Base-by-base conservation (phyloP, 2,329 filamentous ascomycete species). In the Colletotrichum simmondsii region DNA sequence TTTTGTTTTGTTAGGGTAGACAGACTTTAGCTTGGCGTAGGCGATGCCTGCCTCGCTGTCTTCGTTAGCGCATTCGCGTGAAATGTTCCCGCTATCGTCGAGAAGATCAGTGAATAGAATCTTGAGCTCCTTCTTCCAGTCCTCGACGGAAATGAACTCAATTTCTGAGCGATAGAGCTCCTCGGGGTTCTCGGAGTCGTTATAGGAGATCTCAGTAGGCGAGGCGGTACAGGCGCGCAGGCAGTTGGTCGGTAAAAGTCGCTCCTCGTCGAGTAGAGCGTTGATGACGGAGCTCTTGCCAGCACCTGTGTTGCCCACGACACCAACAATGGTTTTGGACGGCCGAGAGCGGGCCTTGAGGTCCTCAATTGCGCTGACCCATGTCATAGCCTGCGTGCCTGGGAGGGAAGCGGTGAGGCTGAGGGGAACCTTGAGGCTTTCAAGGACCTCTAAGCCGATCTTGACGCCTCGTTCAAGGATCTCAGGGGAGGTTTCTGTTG, bases 251-350 rank as follows among this genome's bases (percentile, higher is more conserved):
- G 81, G 83, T 1, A 84, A 68, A 24, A 85, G 75, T 85, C 84
- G 83, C 75, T 92, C 89, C 75, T 92, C 88, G 35, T 92, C 89
- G 0, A 92, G 82, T 56, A 92, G 77, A 0, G 90, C 90, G 76
- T 92, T 92, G 78, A 93, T 91, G 0, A 92, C 83, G 2, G 88
- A 90, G 24, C 86, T 89, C 77, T 92, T 93, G 0, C 91, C 91
- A 1, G 88, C 87, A 0, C 90, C 90, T 0, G 91, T 92, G 65
- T 87, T 89, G 2, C 90, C 90, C 4, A 91, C 86, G 1, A 92
- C 87, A 6, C 90, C 90, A n/a, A 92, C 83, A 0, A 92, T 82
- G 1, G 68, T 63, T 32, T 66, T 66, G 30, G 61, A 37, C 16
- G 71, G 56, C 85, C 85, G 32, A 79, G 81, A 3, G 76, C 76